Conservation (phyloP, 306 rosid genomes). For the Citrullus amarus region DNA sequence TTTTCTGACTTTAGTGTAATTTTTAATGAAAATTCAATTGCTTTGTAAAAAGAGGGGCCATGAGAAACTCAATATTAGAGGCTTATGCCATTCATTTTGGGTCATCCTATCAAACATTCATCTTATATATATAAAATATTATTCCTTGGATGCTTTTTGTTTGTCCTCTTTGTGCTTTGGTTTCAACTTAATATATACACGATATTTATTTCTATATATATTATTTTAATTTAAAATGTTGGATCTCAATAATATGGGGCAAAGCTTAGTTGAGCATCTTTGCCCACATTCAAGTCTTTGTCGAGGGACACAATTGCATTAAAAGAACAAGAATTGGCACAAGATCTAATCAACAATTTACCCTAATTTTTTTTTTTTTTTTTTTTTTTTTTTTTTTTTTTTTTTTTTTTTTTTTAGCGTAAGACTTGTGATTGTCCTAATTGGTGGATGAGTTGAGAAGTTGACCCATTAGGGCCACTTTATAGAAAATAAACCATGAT, state of each 20-base stretch:
- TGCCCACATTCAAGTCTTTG: neutral
- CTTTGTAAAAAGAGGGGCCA: neutral
- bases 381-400: neutral
- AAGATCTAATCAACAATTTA: neutral
- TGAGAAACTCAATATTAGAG: neutral
- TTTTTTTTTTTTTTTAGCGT: neutral
- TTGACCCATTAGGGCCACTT: neutral
- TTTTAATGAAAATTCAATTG: neutral
- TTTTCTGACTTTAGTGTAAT: no score
- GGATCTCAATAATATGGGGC: conserved; percentile 1
- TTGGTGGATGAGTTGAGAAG: neutral
- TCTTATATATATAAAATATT: no score
- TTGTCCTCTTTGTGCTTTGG: neutral
- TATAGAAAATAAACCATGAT: neutral
- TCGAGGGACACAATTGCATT: neutral
- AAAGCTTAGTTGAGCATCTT: neutral
- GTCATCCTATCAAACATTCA: neutral
- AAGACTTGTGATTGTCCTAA: neutral
- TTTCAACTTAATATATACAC: neutral
- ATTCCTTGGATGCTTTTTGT: neutral
- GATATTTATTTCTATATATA: no score
- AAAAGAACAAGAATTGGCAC: neutral
- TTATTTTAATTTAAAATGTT: neutral
- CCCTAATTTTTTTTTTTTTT: neutral
- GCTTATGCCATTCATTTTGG: neutral